Evolutionary conservation across 345 rosid genomes (phyloP), one percentile per base, ranked within the genome.

Genomic region (Populus tremula): DNA sequence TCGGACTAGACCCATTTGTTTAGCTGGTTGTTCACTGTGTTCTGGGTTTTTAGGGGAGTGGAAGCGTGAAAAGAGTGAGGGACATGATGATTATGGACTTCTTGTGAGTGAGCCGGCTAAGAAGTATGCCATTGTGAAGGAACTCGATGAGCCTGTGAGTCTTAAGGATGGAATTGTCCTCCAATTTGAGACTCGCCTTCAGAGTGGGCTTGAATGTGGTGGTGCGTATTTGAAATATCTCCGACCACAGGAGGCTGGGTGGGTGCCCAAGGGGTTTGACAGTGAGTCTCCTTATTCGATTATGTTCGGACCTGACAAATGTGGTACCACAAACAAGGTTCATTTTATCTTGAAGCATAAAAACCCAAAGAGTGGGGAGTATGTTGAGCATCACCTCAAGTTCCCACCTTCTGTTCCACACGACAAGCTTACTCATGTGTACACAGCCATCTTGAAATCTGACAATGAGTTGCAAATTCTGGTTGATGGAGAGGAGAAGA

Each of bases 251-350:
- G 94, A 86, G 49, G 90, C 91, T 76, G 93, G 91, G 16, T 93
- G 97, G 97, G 80, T 71, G 10, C 43, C 94, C 8, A 83, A 93
- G 81, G 91, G 85, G 20, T 90, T 93, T 6, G 84, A 89, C 76
- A 93, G 83, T 6, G 92, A 91, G n/a, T 89, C 96, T 16, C 97
- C 97, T 38, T 93, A 93, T 82, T 75, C 94, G 6, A 93, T 93
- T 69, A 93, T 93, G 97, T 93, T 93, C 82, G 97, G 97, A 67
- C 97, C 97, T 8, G 97, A 93, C 86, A 93, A 91, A 74, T 93
- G 97, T 79, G 97, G 97, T 69, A 78, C 84, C 29, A 93, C 97
- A 27, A 91, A 93, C 92, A 93, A 93, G 85, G 97, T 93, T 63
- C 97, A 93, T 83, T 93, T 93, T 83, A 93, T 93, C 71, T 66